Base-by-base conservation (phyloP, 805 yeast species). In the Metschnikowia similis region DNA sequence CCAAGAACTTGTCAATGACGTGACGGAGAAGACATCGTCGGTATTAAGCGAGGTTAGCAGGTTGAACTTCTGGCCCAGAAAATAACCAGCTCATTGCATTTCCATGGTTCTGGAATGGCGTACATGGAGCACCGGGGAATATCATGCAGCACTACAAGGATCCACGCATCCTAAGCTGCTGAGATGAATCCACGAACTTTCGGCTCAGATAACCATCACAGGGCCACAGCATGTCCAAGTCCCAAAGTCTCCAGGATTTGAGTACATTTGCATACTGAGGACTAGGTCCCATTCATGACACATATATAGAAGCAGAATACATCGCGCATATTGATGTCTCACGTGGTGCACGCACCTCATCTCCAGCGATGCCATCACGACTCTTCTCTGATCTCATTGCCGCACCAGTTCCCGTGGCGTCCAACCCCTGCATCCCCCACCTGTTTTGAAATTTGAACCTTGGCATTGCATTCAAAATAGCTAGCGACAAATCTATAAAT, bases 41-140 rank as follows among this genome's bases (percentile, higher is more conserved):
- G 58, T 57, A 8, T 48, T 57, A 30, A 45, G 46, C 34, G 56
- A 60, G 39, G 66, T 62, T 14, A 48, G 55, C 29, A 57, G 56
- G 45, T 56, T 62, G 51, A 44, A 47, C 16, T 44, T 54, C 30
- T 56, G 56, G 60, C 48, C 55, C 47, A 32, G 56, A 13, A 51
- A 47, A 29, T 51, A 28, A 29, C 10, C n/a, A 9, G 5, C 14
- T 13, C 26, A 39, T 29, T 26, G 42, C 30, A 26, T 27, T 13
- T 9, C 30, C 21, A 27, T 38, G 30, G 6, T 8, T n/a, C 35
- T 32, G 35, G 35, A 14, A 32, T 8, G 35, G 11, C 35, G 8
- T 31, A 31, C 34, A 31, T 31, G 34, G 34, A 31, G 34, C 11
- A 31, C 13, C 34, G 13, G 4, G 34, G 34, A 31, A 11, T 31